Percentiles rank a stretch among this genome's conserved stretches.
phyloP scores from a whole-genome alignment of 1,139 yeast genomes.

The Pichia sp. region DNA sequence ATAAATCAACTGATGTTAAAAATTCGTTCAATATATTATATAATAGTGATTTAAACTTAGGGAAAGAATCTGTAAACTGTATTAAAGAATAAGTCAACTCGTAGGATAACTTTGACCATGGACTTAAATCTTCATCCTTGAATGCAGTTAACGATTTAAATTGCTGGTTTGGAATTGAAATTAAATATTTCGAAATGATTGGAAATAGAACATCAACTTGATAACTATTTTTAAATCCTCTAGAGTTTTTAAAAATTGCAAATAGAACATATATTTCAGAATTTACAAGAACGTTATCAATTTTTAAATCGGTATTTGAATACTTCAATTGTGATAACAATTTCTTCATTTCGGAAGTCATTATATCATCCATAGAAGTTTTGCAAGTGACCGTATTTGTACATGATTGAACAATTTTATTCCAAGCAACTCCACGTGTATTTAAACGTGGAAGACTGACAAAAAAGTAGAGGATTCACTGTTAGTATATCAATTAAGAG shows the following conservation, averaged over 20 bases:
- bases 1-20: slow-evolving; percentile 28
- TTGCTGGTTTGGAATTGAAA: slow-evolving; percentile 51
- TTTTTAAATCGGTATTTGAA: slow-evolving; percentile 13
- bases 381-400: slow-evolving; percentile 19
- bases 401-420: slow-evolving; percentile 39
- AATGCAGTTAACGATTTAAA: slow-evolving; percentile 17
- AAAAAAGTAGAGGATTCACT: background rate
- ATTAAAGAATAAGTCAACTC: slow-evolving; percentile 31
- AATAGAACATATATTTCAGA: slow-evolving; percentile 63
- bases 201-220: slow-evolving; percentile 49
- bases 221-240: slow-evolving; percentile 34
- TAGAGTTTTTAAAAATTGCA: slow-evolving; percentile 56
- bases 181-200: slow-evolving; percentile 52
- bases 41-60: slow-evolving; percentile 10
- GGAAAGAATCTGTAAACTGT: slow-evolving; percentile 35
- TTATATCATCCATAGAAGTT: slow-evolving; percentile 20
- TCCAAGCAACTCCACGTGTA: slow-evolving; percentile 56
- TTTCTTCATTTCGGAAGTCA: slow-evolving; percentile 20
- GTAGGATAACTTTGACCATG: slow-evolving; percentile 28
- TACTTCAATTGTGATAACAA: slow-evolving; percentile 33
- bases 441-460: slow-evolving; percentile 25
- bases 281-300: background rate
- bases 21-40: slow-evolving; percentile 18
- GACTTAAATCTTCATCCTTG: slow-evolving; percentile 29
- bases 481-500: slow-evolving; percentile 1